Conservation (phyloP, 2,329 filamentous ascomycete genomes). For the Aspergillus pseudoterreus region DNA sequence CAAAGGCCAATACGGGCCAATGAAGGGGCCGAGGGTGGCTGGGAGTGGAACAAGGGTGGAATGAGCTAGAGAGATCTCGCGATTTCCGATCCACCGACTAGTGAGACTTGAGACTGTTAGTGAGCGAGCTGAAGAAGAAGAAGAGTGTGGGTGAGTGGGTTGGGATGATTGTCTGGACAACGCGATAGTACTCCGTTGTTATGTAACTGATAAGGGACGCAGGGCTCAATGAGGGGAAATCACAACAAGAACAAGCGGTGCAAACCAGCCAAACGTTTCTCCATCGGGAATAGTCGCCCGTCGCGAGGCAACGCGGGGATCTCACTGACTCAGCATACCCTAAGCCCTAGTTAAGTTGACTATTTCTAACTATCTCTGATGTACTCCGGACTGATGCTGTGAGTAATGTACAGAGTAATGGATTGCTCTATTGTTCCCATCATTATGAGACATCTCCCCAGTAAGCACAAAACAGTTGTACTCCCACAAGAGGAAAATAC, state of each 20-base stretch:
- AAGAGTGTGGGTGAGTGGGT: no score
- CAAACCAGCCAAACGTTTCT: conserved; percentile 7
- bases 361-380: no score
- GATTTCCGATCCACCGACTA: conserved; percentile 1
- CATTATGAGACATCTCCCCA: no score
- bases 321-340: conserved; percentile 1
- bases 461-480: no score
- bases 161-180: background rate
- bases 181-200: no score
- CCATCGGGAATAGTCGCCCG: background rate
- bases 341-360: background rate
- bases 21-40: conserved; percentile 12
- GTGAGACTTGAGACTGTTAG: conserved; percentile 11
- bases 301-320: conserved; percentile 9
- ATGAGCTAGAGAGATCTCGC: conserved; percentile 13
- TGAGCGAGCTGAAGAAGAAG: background rate
- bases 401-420: no score
- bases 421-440: no score
- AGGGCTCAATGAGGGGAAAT: conserved; percentile 1
- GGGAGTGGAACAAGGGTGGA: conserved; percentile 13
- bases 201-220: background rate
- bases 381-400: no score
- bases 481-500: no score
- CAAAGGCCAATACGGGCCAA: conserved; percentile 11
- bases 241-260: conserved; percentile 12